Evolutionary conservation across 768 basidiomycete species (phyloP).

Genomic region (Pisolithus marmoratus): DNA sequence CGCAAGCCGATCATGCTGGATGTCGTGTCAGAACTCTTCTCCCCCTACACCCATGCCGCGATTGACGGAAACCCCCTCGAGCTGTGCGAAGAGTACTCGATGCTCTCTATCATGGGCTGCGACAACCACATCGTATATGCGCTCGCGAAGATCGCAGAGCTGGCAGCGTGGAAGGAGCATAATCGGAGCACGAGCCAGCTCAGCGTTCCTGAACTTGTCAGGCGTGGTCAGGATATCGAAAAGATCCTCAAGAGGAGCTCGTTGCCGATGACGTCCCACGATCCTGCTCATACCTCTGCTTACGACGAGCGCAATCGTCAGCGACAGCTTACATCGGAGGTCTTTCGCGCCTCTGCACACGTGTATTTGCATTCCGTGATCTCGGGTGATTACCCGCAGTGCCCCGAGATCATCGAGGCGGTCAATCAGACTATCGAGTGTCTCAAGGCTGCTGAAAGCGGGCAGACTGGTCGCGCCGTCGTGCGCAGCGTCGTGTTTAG

Average conservation of each 20-base stretch:
- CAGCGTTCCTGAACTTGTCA: conserved; percentile 56
- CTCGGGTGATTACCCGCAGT: conserved; percentile 64
- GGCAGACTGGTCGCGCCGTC: conserved; percentile 44
- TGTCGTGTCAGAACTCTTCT: conserved; percentile 54
- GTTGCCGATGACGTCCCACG: conserved; percentile 1
- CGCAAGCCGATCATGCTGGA: conserved; percentile 50
- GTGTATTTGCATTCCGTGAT: conserved; percentile 76
- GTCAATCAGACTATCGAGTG: conserved; percentile 50
- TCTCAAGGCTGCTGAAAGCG: conserved; percentile 34
- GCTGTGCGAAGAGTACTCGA: conserved; percentile 45
- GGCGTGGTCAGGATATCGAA: conserved; percentile 49
- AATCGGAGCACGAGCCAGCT: conserved; percentile 39
- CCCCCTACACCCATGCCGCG: conserved; percentile 6
- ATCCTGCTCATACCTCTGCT: conserved; percentile 13
- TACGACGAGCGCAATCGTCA: conserved; percentile 24
- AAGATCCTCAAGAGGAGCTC: conserved; percentile 20
- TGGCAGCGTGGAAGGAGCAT: conserved; percentile 60
- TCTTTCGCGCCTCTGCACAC: conserved; percentile 69
- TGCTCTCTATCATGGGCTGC: conserved; percentile 84
- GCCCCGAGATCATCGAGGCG: conserved; percentile 52
- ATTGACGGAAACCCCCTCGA: conserved; percentile 34
- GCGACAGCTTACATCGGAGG: conserved; percentile 44
- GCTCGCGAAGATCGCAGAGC: conserved; percentile 63
- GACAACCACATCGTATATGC: conserved; percentile 75
- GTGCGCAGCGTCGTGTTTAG: conserved; percentile 76